These are phyloP conservation scores for Anisodus acutangulus DNA, from an alignment of 257 asterid species.

Conservation along the genomic window DNA sequence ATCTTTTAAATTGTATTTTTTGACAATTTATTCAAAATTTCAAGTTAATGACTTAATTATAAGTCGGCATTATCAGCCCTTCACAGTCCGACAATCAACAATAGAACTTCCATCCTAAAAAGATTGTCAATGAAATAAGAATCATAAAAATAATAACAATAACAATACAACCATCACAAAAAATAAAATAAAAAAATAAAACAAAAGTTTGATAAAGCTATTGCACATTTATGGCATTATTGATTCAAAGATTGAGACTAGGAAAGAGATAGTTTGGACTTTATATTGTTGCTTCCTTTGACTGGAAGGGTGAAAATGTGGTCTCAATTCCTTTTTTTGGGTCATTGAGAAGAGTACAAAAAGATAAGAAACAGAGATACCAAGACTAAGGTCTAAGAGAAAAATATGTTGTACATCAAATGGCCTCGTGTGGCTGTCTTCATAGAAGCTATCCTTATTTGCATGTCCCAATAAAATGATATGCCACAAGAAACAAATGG, in stretches of 20 bases:
- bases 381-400: not conserved
- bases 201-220: not conserved
- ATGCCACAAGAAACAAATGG: not conserved
- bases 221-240: not conserved
- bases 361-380: not conserved
- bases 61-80: not conserved
- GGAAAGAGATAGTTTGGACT: not conserved
- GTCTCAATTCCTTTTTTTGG: not conserved
- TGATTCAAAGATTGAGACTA: conserved; percentile 2
- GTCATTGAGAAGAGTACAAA: not conserved
- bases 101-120: not conserved
- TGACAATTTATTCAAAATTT: not conserved
- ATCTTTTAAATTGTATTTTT: not conserved
- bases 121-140: not conserved
- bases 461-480: too few species aligned
- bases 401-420: not conserved
- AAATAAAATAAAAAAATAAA: not conserved
- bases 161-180: not conserved
- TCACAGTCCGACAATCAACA: not conserved
- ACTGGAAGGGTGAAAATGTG: not conserved
- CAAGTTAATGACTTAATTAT: not conserved
- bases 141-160: not conserved
- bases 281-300: conserved; percentile 15
- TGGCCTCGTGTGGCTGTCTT: not conserved
- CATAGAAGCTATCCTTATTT: not conserved